These are phyloP conservation scores for Fusarium tuaranense DNA, from an alignment of 2,329 filamentous ascomycete genomes.

Conservation along the genomic window DNA sequence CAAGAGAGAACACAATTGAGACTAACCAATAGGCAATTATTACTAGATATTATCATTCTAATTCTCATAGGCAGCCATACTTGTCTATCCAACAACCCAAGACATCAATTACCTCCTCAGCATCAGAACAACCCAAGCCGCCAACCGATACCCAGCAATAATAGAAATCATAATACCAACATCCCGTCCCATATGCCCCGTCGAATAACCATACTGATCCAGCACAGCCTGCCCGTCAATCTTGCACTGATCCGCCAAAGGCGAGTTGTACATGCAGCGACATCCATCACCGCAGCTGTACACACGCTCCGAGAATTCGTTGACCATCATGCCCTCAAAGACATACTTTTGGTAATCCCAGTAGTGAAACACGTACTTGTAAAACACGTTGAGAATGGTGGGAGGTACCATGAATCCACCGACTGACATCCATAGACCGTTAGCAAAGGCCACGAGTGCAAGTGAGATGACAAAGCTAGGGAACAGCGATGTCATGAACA, in stretches of 20 bases:
- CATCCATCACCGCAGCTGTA: slow-evolving; percentile 65
- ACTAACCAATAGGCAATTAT: background rate
- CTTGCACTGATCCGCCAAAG: slow-evolving; percentile 65
- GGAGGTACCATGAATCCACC: slow-evolving; percentile 84
- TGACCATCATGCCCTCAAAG: slow-evolving; percentile 94
- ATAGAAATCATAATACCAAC: slow-evolving; percentile 84
- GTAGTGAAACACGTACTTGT: slow-evolving; percentile 88
- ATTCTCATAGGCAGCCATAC: background rate
- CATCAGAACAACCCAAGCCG: slow-evolving; percentile 73
- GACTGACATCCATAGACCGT: slow-evolving; percentile 91
- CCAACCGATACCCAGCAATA: slow-evolving; percentile 66
- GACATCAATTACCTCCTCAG: slow-evolving; percentile 32
- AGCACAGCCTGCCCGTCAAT: slow-evolving; percentile 80
- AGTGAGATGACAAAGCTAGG: slow-evolving; percentile 85
- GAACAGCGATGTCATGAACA: slow-evolving; percentile 78
- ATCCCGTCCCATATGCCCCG: slow-evolving; percentile 78
- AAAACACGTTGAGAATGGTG: slow-evolving; percentile 81
- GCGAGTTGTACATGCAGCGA: slow-evolving; percentile 78
- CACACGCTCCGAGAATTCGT: slow-evolving; percentile 77
- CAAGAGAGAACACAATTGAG: background rate
- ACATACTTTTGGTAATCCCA: slow-evolving; percentile 90
- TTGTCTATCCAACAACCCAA: background rate
- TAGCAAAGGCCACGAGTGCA: slow-evolving; percentile 85
- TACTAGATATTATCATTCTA: background rate
- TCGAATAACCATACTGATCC: slow-evolving; percentile 75